A percentile compares a stretch with the other conserved stretches of the same genome.
These are phyloP conservation scores for Penicillium aurantiogriseum DNA, from an alignment of 2,329 filamentous ascomycete genomes.

Conservation along the genomic window DNA sequence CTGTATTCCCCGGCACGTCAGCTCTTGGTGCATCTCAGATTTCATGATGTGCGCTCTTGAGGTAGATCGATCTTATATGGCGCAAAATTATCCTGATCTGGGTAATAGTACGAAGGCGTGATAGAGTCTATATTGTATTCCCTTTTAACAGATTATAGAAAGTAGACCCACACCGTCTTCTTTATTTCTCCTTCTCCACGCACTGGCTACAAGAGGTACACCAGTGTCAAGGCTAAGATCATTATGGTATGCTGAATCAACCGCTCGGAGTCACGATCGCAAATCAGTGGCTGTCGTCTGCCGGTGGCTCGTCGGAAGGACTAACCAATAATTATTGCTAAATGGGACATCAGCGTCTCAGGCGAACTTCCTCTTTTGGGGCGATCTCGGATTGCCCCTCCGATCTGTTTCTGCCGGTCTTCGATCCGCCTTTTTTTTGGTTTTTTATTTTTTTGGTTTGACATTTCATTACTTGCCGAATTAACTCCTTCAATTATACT, in stretches of 20 bases:
- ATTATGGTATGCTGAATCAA: not conserved
- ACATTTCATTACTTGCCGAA: not conserved
- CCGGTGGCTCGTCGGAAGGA: slow-evolving; percentile 7
- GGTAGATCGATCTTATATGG: not conserved
- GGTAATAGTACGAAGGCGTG: not conserved
- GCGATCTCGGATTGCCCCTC: slow-evolving; percentile 21
- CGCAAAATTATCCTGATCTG: not conserved
- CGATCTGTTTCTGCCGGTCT: slow-evolving; percentile 7
- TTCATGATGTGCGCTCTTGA: not conserved
- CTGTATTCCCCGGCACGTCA: not conserved
- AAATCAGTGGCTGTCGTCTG: slow-evolving; percentile 5
- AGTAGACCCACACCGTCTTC: not conserved
- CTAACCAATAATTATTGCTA: slow-evolving; percentile 13
- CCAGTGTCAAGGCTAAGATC: not conserved
- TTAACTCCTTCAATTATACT: not conserved
- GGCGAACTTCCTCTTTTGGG: slow-evolving; percentile 25
- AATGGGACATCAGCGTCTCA: slow-evolving; percentile 9
- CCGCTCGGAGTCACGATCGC: not conserved
- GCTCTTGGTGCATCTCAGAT: not conserved
- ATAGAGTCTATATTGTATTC: not conserved
- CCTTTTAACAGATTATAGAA: not conserved
- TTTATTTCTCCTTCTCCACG: not conserved
- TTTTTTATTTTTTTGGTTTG: not conserved
- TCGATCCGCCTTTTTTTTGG: not conserved
- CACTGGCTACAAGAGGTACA: not conserved